These are phyloP conservation scores for Tricholoma sp. DNA, from an alignment of 768 basidiomycete species.

Conservation along the genomic window DNA sequence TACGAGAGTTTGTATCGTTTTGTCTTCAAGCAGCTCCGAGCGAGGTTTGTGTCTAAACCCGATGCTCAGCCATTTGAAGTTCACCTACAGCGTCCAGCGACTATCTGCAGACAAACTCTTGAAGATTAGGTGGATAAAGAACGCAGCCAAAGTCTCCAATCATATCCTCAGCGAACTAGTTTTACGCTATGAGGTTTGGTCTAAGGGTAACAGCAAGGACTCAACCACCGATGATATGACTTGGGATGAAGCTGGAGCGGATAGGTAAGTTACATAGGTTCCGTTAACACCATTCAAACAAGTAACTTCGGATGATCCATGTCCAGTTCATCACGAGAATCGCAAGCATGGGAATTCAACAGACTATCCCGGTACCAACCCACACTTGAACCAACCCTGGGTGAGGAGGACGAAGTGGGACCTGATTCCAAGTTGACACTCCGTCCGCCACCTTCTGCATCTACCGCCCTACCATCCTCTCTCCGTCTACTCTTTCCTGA, in stretches of 20 bases:
- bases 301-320: background rate
- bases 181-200: slow-evolving; percentile 68
- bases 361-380: slow-evolving; percentile 64
- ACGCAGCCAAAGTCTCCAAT: slow-evolving; percentile 59
- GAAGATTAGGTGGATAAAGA: slow-evolving; percentile 89
- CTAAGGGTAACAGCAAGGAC: slow-evolving; percentile 36
- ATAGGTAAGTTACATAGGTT: slow-evolving; percentile 32
- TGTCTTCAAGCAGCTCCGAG: slow-evolving; percentile 79
- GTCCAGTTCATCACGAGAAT: slow-evolving; percentile 16
- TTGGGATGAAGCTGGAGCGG: slow-evolving; percentile 69
- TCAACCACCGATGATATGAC: slow-evolving; percentile 68
- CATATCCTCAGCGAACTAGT: slow-evolving; percentile 77
- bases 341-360: slow-evolving; percentile 44
- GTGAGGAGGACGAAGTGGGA: slow-evolving; percentile 17
- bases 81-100: slow-evolving; percentile 45
- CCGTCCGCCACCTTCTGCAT: slow-evolving; percentile 46
- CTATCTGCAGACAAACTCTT: slow-evolving; percentile 83
- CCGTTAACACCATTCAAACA: background rate
- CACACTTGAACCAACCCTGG: slow-evolving; percentile 10
- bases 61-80: background rate
- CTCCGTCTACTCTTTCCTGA: slow-evolving; percentile 72
- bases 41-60: slow-evolving; percentile 48
- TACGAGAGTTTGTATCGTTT: slow-evolving; percentile 81
- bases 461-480: slow-evolving; percentile 65
- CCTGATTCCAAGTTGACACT: slow-evolving; percentile 22